These are phyloP conservation scores for Fusarium armeniacum DNA, from an alignment of 2,329 filamentous ascomycete species.

Conservation along the genomic window DNA sequence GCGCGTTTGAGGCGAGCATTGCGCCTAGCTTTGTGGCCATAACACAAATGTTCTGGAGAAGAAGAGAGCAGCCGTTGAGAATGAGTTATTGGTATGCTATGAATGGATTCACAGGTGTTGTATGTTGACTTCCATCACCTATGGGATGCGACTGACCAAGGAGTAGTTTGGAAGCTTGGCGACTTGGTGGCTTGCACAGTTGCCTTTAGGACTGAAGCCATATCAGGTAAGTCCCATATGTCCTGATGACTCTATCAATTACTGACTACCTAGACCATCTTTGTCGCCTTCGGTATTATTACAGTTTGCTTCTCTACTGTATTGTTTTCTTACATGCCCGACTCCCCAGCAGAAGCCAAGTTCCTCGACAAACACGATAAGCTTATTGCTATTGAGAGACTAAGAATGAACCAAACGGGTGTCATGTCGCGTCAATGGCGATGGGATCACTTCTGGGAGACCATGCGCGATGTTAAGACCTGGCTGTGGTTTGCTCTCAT, in stretches of 20 bases:
- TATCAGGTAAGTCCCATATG: constrained; percentile 9
- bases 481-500: constrained; percentile 62
- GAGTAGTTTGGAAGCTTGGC: constrained; percentile 37
- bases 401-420: constrained; percentile 65
- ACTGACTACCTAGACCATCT: constrained; percentile 42
- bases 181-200: constrained; percentile 39
- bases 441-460: constrained; percentile 59
- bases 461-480: constrained; percentile 58
- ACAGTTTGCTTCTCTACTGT: constrained; percentile 62
- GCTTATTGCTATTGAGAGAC: constrained; percentile 69
- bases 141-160: rapidly evolving
- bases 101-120: constrained; percentile 38
- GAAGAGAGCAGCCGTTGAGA: constrained; percentile 52
- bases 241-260: rapidly evolving
- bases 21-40: constrained; percentile 53
- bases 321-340: constrained; percentile 72
- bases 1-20: constrained; percentile 63
- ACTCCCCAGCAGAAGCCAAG: constrained; percentile 71
- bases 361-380: constrained; percentile 70
- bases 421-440: constrained; percentile 58
- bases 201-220: constrained; percentile 32
- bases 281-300: constrained; percentile 54
- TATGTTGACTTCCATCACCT: neutral
- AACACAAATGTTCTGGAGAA: constrained; percentile 56
- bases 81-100: constrained; percentile 44